These are phyloP conservation scores for Hanseniaspora opuntiae DNA, from an alignment of 805 yeast species.

Conservation along the genomic window DNA sequence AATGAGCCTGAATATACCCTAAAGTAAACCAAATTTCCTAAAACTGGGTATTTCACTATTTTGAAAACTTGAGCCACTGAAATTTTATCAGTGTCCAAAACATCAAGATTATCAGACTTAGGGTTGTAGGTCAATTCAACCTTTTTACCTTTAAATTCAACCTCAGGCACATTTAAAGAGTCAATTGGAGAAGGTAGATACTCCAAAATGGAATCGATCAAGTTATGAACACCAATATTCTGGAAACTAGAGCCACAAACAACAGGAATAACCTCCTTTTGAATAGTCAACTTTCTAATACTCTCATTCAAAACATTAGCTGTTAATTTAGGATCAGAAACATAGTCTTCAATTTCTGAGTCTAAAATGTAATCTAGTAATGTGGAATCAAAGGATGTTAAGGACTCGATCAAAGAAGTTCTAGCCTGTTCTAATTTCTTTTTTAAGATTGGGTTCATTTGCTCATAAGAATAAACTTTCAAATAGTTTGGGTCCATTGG, in stretches of 20 bases:
- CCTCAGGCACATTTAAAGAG: conserved; percentile 41
- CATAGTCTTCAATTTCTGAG: conserved; percentile 47
- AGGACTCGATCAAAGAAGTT: conserved; percentile 66
- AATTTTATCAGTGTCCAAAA: conserved; percentile 45
- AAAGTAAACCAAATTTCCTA: conserved; percentile 73
- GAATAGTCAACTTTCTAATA: conserved; percentile 49
- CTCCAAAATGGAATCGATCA: conserved; percentile 66
- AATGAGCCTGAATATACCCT: conserved; percentile 78
- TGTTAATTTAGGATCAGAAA: conserved; percentile 37
- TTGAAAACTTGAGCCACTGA: conserved; percentile 81
- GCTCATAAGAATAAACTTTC: conserved; percentile 34
- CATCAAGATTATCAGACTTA: conserved; percentile 33
- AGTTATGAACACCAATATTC: conserved; percentile 90
- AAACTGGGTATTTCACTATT: conserved; percentile 69
- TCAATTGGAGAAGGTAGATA: conserved; percentile 77
- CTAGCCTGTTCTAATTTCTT: conserved; percentile 43
- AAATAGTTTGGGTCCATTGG: conserved; percentile 19
- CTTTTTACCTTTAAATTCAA: conserved; percentile 15
- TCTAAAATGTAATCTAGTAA: conserved; percentile 69
- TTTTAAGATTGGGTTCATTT: conserved; percentile 37
- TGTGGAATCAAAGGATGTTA: conserved; percentile 70
- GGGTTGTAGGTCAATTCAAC: conserved; percentile 29
- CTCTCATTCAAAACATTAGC: conserved; percentile 40
- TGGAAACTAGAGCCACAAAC: conserved; percentile 85
- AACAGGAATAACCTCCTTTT: conserved; percentile 54